Percentiles rank a stretch among this genome's conserved stretches.
phyloP scores from a whole-genome alignment of 352 stramenopile genomes.

The Thalassiosira hispida region DNA sequence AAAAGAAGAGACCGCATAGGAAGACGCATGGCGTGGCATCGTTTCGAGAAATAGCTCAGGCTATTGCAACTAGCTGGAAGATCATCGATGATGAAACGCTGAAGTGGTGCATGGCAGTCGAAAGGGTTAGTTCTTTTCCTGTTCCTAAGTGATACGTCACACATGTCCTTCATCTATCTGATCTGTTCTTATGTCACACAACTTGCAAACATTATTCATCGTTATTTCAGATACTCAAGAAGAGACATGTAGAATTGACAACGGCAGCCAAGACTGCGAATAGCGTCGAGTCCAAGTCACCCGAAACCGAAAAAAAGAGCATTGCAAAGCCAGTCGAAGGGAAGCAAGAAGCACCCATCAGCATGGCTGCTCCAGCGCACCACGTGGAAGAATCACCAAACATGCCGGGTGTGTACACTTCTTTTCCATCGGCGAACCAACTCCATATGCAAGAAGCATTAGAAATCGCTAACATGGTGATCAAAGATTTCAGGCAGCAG shows the following conservation, averaged over 20 bases:
- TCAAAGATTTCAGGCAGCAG: background rate
- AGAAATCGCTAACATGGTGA: too few relatives aligned
- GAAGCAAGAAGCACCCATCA: too few relatives aligned
- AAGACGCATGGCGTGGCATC: background rate
- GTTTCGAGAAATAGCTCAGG: background rate
- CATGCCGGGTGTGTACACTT: too few relatives aligned
- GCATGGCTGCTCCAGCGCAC: too few relatives aligned
- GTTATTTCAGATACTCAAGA: constrained; percentile 9
- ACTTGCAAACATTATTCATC: background rate
- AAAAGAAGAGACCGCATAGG: background rate
- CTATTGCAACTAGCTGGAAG: background rate
- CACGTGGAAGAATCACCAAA: too few relatives aligned
- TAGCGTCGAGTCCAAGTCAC: too few relatives aligned
- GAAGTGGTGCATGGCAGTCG: background rate
- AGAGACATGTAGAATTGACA: background rate
- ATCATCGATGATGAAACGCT: background rate
- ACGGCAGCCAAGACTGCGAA: too few relatives aligned
- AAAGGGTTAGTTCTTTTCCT: background rate
- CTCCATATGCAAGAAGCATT: too few relatives aligned
- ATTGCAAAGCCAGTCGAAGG: too few relatives aligned
- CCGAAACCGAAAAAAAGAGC: too few relatives aligned
- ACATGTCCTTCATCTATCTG: background rate
- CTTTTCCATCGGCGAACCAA: too few relatives aligned
- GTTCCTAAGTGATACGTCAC: background rate
- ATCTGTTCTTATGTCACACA: background rate